These are phyloP conservation scores for Huntiella omanensis DNA, from an alignment of 2,329 filamentous ascomycete genomes.

Conservation along the genomic window DNA sequence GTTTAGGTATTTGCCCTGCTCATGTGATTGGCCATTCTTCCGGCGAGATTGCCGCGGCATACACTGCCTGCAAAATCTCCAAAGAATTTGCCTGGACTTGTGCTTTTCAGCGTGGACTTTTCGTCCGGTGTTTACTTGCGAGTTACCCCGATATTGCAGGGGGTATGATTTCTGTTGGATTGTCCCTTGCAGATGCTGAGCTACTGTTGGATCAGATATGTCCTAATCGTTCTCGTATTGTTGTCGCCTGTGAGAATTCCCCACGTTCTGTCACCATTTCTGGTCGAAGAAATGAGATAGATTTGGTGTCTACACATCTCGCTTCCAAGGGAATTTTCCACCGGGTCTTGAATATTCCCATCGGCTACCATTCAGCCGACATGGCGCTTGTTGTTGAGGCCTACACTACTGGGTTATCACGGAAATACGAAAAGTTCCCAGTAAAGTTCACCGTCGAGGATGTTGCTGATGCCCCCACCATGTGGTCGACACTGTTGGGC, in stretches of 20 bases:
- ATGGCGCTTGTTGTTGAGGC: conserved; percentile 22
- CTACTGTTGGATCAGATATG: conserved; percentile 15
- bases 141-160: conserved; percentile 18
- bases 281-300: conserved; percentile 19
- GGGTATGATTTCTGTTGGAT: conserved; percentile 24
- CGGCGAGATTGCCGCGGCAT: conserved; percentile 28
- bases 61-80: conserved; percentile 20
- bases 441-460: background rate
- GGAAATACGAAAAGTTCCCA: background rate
- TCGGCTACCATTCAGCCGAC: conserved; percentile 27
- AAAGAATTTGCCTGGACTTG: conserved; percentile 22
- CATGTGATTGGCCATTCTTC: conserved; percentile 27
- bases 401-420: conserved; percentile 16
- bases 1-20: conserved; percentile 18
- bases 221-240: conserved; percentile 13
- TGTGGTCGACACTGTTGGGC: conserved; percentile 26
- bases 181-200: conserved; percentile 16
- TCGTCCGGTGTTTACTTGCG: conserved; percentile 16
- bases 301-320: conserved; percentile 18
- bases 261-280: conserved; percentile 26
- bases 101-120: conserved; percentile 23
- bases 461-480: conserved; percentile 13
- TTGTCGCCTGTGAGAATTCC: conserved; percentile 27
- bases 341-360: conserved; percentile 20
- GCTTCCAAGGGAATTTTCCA: conserved; percentile 17